phyloP scores from a whole-genome alignment of 2,329 filamentous ascomycete species.

The Colletotrichum siamense region DNA sequence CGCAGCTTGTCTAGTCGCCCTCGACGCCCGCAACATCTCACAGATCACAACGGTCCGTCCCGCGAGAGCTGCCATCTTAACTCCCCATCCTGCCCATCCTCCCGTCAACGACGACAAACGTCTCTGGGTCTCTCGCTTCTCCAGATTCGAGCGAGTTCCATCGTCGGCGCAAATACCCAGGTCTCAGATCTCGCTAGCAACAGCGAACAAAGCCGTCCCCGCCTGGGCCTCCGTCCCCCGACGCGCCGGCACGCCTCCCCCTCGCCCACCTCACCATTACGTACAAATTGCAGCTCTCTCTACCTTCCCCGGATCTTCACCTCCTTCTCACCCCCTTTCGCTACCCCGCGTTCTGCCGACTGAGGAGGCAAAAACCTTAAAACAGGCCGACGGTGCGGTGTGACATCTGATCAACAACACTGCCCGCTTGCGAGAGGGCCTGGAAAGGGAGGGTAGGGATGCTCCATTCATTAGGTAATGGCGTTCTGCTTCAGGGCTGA shows the following conservation, averaged over 20 bases:
- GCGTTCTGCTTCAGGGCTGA: conserved; percentile 7
- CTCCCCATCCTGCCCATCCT: background rate
- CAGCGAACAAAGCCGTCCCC: background rate
- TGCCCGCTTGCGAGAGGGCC: background rate
- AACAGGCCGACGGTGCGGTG: background rate
- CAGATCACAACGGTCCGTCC: background rate
- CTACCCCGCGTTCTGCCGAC: background rate
- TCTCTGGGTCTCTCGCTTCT: background rate
- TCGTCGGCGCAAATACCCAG: background rate
- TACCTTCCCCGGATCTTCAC: background rate
- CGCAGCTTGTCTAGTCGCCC: background rate
- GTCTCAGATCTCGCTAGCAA: background rate
- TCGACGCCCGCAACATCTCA: background rate
- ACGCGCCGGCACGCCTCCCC: background rate
- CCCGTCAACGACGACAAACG: background rate
- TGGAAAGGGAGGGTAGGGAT: background rate
- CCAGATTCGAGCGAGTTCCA: background rate
- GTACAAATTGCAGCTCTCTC: background rate
- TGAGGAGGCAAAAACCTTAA: background rate
- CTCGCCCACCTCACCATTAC: background rate
- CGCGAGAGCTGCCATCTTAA: background rate
- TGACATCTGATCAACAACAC: conserved; percentile 9
- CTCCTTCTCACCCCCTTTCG: background rate
- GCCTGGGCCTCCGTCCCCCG: background rate
- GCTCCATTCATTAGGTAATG: conserved; percentile 13